Evolutionary conservation across 495 filamentous ascomycete genomes (phyloP).

Genomic region (Sporormia fimetaria): DNA sequence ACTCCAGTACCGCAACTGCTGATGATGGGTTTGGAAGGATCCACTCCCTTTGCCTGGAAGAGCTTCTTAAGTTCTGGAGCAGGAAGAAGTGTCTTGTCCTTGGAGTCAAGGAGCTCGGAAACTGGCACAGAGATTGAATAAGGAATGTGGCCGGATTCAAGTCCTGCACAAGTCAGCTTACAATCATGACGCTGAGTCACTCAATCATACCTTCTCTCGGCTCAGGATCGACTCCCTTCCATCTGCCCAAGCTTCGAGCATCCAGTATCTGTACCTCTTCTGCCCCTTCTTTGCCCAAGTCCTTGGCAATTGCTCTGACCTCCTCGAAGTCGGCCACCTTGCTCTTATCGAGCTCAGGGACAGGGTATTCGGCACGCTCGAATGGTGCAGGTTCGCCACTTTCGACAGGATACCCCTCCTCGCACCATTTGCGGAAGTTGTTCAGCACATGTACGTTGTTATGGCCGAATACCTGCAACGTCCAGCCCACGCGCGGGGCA

Average conservation of each 20-base stretch:
- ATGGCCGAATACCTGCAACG: conserved; percentile 80
- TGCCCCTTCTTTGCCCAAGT: conserved; percentile 64
- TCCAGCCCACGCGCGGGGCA: conserved; percentile 89
- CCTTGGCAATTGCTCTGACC: conserved; percentile 61
- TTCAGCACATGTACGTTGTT: conserved; percentile 81
- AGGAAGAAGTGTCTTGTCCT: conserved; percentile 69
- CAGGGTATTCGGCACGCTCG: conserved; percentile 43
- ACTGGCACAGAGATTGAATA: conserved; percentile 76
- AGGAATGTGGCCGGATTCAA: conserved; percentile 88
- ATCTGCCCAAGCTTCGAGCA: conserved; percentile 69
- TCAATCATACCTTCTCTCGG: conserved; percentile 50
- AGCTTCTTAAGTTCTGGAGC: conserved; percentile 57
- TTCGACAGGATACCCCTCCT: conserved; percentile 69
- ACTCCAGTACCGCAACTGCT: conserved; percentile 88
- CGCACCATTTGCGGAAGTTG: conserved; percentile 85
- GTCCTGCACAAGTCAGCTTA: conserved; percentile 29
- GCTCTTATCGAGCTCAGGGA: conserved; percentile 43
- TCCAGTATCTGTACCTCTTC: conserved; percentile 82
- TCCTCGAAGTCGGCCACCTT: conserved; percentile 64
- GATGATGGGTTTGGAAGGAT: conserved; percentile 76
- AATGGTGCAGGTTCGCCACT: conserved; percentile 49
- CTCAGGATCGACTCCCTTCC: conserved; percentile 73
- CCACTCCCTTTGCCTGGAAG: conserved; percentile 66
- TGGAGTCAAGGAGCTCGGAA: conserved; percentile 64
- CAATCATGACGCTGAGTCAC: not conserved